Conservation (phyloP, 2,329 filamentous ascomycete genomes). For the Parastagonospora nodorum region DNA sequence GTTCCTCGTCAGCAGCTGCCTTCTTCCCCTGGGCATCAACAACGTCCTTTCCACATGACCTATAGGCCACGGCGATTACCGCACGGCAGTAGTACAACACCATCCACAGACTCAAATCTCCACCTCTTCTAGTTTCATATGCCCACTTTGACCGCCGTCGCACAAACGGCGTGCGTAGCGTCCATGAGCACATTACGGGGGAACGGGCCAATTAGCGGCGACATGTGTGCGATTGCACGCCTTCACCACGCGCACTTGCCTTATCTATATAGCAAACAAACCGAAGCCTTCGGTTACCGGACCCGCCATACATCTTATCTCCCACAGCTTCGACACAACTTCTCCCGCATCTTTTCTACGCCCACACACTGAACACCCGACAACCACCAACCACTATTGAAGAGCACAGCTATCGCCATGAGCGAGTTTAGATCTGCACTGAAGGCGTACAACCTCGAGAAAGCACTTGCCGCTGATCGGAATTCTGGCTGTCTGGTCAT, state of each 20-base stretch:
- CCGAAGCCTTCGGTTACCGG: neutral
- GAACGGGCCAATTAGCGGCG: constrained; percentile 1
- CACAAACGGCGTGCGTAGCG: neutral
- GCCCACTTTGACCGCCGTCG: neutral
- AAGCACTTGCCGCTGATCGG: constrained; percentile 13
- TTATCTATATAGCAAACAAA: constrained; percentile 12
- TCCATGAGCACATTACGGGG: neutral
- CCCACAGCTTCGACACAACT: neutral
- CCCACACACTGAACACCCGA: neutral
- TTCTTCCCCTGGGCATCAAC: too few species aligned
- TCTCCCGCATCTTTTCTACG: neutral
- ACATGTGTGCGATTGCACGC: constrained; percentile 4
- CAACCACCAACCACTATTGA: neutral
- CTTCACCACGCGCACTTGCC: constrained; percentile 11
- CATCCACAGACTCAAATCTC: neutral
- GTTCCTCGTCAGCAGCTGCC: too few species aligned
- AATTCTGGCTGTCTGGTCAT: constrained; percentile 18
- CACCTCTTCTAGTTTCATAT: neutral
- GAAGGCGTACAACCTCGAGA: constrained; percentile 17
- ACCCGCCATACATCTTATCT: neutral
- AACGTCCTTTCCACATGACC: too few species aligned
- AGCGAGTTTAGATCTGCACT: constrained; percentile 13
- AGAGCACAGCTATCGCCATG: constrained; percentile 11
- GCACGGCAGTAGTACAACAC: too few species aligned
- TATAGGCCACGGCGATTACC: too few species aligned